Percentiles rank a stretch among this genome's conserved stretches.
These are phyloP conservation scores for Malassezia globosa DNA, from an alignment of 1,284 basidiomycete species.

Conservation along the genomic window DNA sequence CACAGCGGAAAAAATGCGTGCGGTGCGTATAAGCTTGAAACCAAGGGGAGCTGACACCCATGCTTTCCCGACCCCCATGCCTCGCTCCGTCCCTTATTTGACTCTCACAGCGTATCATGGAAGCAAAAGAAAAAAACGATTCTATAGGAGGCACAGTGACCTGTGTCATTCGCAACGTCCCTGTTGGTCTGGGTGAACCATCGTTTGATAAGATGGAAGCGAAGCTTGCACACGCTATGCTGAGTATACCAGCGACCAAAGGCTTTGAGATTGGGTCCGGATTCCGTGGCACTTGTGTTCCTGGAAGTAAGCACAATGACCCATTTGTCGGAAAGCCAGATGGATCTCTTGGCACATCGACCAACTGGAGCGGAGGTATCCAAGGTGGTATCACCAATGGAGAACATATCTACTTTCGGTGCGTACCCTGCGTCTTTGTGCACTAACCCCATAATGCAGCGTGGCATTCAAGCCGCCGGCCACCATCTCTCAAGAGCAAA, in stretches of 20 bases:
- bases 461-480: slow-evolving; percentile 97
- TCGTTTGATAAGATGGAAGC: slow-evolving; percentile 99
- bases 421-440: slow-evolving; percentile 25
- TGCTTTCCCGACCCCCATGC: too few relatives aligned
- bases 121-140: slow-evolving; percentile 78
- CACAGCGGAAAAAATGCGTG: slow-evolving; percentile 77
- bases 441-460: slow-evolving; percentile 48
- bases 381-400: slow-evolving; percentile 98
- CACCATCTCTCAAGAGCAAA: slow-evolving; percentile 85
- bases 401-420: slow-evolving; percentile 95
- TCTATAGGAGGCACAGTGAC: slow-evolving; percentile 95
- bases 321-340: slow-evolving; percentile 62
- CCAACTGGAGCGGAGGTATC: slow-evolving; percentile 94
- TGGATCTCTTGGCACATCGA: slow-evolving; percentile 66
- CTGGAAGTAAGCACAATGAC: slow-evolving; percentile 89
- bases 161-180: slow-evolving; percentile 82
- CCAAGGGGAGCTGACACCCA: too few relatives aligned
- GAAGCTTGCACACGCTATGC: slow-evolving; percentile 89
- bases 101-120: slow-evolving; percentile 71
- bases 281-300: slow-evolving; percentile 87
- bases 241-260: slow-evolving; percentile 96
- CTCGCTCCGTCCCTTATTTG: too few relatives aligned
- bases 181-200: slow-evolving; percentile 86
- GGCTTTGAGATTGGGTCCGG: slow-evolving; percentile 96
- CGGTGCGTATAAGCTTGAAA: not conserved